Evolutionary conservation across 495 filamentous ascomycete genomes (phyloP).

Genomic region (Tuber melanosporum): DNA sequence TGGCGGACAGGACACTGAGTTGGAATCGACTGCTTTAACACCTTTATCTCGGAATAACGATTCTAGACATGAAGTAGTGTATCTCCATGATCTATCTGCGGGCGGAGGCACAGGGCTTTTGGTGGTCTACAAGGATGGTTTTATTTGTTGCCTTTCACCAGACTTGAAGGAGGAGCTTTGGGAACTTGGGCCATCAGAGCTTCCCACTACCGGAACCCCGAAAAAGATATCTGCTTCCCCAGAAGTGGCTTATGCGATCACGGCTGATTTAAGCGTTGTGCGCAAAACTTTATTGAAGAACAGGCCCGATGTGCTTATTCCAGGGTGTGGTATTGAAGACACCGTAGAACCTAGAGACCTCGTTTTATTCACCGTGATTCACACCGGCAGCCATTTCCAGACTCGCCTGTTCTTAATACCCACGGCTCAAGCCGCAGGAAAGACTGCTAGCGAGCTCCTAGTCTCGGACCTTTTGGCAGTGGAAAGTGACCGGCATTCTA

Average conservation of each 20-base stretch:
- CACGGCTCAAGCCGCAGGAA: background rate
- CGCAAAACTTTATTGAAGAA: conserved; percentile 35
- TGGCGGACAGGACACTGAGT: conserved; percentile 22
- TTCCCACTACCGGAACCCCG: conserved; percentile 1
- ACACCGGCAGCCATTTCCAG: conserved; percentile 16
- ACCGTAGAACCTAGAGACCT: conserved; percentile 15
- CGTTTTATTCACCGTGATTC: conserved; percentile 30
- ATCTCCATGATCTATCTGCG: conserved; percentile 28
- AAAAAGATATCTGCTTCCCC: conserved; percentile 5
- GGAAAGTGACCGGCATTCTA: conserved; percentile 10
- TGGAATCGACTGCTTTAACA: conserved; percentile 23
- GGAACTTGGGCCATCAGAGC: conserved; percentile 17
- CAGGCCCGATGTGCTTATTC: conserved; percentile 32
- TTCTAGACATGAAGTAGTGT: conserved; percentile 31
- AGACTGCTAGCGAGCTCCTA: conserved; percentile 24
- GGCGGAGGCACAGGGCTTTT: conserved; percentile 20
- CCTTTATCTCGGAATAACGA: conserved; percentile 17
- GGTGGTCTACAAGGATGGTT: conserved; percentile 35
- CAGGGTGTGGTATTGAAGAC: conserved; percentile 6
- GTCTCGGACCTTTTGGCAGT: conserved; percentile 14
- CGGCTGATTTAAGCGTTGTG: conserved; percentile 22
- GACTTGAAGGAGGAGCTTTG: conserved; percentile 36
- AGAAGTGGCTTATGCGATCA: conserved; percentile 31
- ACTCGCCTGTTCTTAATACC: conserved; percentile 23
- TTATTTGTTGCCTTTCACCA: conserved; percentile 32